Percentiles rank a stretch among this genome's conserved stretches.
Conservation (phyloP, 805 yeast genomes). For the Candida anglica region DNA sequence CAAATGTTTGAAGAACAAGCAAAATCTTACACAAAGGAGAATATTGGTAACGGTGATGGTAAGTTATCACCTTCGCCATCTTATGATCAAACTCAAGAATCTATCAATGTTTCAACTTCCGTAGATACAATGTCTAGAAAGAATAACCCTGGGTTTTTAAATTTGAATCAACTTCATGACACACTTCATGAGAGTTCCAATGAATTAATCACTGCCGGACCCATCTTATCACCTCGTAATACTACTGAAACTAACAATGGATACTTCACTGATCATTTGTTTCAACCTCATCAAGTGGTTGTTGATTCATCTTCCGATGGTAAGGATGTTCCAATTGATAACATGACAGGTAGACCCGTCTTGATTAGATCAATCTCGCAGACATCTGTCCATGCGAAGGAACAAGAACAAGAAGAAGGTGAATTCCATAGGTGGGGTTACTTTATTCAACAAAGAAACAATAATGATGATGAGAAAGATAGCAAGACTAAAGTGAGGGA, state of each 20-base stretch:
- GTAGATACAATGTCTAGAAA: background rate
- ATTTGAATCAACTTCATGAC: conserved; percentile 10
- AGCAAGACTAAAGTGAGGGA: conserved; percentile 9
- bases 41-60: conserved; percentile 3
- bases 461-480: conserved; percentile 7
- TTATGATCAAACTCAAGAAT: conserved; percentile 6
- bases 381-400: conserved; percentile 64
- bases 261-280: conserved; percentile 24
- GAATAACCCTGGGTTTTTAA: background rate
- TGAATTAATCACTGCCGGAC: conserved; percentile 51
- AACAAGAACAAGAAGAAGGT: conserved; percentile 89
- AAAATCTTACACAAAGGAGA: conserved; percentile 5
- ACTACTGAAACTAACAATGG: conserved; percentile 14
- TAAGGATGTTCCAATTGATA: conserved; percentile 53
- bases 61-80: conserved; percentile 16
- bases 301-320: conserved; percentile 58
- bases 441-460: conserved; percentile 62
- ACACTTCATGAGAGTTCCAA: conserved; percentile 46
- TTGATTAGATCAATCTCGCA: conserved; percentile 61
- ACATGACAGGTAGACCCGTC: conserved; percentile 69
- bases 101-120: background rate
- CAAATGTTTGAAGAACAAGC: conserved; percentile 46
- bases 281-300: conserved; percentile 69
- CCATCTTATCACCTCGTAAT: conserved; percentile 46
- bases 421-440: conserved; percentile 85